A percentile compares a stretch with the other conserved stretches of the same genome.
These are phyloP conservation scores for Drechslerella coelobrocha DNA, from an alignment of 2,329 filamentous ascomycete species.

Conservation along the genomic window DNA sequence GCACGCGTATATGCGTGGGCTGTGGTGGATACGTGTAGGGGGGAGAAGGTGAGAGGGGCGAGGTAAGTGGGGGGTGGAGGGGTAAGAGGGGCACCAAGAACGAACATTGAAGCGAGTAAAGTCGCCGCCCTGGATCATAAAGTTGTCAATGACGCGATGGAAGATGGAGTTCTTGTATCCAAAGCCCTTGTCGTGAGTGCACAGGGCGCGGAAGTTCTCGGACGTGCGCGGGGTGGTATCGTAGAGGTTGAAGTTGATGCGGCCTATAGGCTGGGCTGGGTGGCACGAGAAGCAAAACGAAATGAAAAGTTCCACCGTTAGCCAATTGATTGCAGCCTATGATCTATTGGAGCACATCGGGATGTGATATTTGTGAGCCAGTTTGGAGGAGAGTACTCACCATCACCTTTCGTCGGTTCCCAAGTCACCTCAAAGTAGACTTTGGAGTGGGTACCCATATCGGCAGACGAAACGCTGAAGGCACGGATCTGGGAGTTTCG, in stretches of 20 bases:
- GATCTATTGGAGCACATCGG: neutral
- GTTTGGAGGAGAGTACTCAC: neutral
- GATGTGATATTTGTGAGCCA: neutral
- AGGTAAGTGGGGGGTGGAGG: neutral
- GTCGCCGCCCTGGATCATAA: conserved; percentile 97
- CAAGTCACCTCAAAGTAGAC: conserved; percentile 40
- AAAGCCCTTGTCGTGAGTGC: conserved; percentile 79
- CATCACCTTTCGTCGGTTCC: conserved; percentile 15
- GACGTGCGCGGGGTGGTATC: conserved; percentile 83
- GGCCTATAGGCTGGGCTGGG: conserved; percentile 61
- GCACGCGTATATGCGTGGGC: neutral
- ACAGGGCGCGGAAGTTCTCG: conserved; percentile 83
- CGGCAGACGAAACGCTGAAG: conserved; percentile 20
- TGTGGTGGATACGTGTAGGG: neutral
- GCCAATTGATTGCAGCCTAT: neutral
- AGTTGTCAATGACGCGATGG: conserved; percentile 90
- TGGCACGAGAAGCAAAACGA: neutral
- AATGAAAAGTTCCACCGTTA: neutral
- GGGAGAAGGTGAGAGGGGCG: neutral
- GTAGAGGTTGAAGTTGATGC: conserved; percentile 89
- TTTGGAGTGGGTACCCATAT: conserved; percentile 29
- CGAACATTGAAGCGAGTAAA: conserved; percentile 90
- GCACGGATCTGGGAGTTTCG: conserved; percentile 17
- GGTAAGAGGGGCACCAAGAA: conserved; percentile 49
- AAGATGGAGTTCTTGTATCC: conserved; percentile 84